Conservation (phyloP, 1,139 yeast genomes). For the Yarrowia galli region DNA sequence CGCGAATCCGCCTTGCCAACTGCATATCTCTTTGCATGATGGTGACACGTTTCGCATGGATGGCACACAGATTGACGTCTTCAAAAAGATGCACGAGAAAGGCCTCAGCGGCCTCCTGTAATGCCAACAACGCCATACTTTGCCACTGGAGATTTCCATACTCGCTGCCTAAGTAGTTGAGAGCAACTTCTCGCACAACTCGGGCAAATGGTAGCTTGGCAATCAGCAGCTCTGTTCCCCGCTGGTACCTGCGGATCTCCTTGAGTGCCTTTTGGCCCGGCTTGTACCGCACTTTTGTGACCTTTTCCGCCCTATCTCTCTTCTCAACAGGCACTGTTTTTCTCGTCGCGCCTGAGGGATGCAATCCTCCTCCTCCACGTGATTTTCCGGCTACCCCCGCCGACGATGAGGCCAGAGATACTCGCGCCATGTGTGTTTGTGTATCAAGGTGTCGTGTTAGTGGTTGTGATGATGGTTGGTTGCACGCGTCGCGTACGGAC, state of each 20-base stretch:
- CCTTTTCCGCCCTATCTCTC: background rate
- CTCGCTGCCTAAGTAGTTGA: slow-evolving; percentile 60
- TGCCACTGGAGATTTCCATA: slow-evolving; percentile 82
- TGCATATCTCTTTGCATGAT: slow-evolving; percentile 94
- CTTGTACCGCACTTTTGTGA: slow-evolving; percentile 55
- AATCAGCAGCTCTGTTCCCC: slow-evolving; percentile 75
- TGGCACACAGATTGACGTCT: slow-evolving; percentile 88
- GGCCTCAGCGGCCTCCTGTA: slow-evolving; percentile 94
- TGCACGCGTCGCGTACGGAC: slow-evolving; percentile 30
- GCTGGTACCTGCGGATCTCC: slow-evolving; percentile 81
- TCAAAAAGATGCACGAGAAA: slow-evolving; percentile 84
- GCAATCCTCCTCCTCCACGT: slow-evolving; percentile 50
- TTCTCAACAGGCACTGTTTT: background rate
- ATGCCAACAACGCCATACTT: slow-evolving; percentile 81
- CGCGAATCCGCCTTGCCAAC: slow-evolving; percentile 87
- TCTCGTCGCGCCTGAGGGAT: background rate
- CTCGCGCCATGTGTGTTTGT: slow-evolving; percentile 19
- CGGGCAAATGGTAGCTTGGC: slow-evolving; percentile 93
- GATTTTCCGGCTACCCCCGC: slow-evolving; percentile 42
- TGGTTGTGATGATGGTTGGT: background rate
- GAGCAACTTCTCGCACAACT: slow-evolving; percentile 77
- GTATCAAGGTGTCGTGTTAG: slow-evolving; percentile 1
- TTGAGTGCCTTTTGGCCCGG: slow-evolving; percentile 80
- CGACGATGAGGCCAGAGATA: slow-evolving; percentile 22
- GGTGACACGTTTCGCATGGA: slow-evolving; percentile 93